phyloP scores from a whole-genome alignment of 2,329 filamentous ascomycete species.

The Aureobasidium sp. region DNA sequence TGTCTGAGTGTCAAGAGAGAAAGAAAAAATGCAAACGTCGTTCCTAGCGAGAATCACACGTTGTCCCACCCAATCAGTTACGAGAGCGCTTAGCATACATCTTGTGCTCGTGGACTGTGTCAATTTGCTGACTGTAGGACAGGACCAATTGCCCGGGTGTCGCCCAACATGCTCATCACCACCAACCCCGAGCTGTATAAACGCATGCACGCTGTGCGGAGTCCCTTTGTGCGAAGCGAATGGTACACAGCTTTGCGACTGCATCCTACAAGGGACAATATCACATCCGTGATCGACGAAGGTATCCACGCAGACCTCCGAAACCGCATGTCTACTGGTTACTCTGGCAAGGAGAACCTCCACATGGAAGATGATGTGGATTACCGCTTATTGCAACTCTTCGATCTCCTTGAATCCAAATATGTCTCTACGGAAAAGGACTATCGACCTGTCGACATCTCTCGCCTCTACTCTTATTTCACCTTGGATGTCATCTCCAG shows the following conservation, averaged over 20 bases:
- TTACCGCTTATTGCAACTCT: slow-evolving; percentile 36
- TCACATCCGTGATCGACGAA: slow-evolving; percentile 43
- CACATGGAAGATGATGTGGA: slow-evolving; percentile 43
- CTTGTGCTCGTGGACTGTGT: background rate
- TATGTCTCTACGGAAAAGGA: slow-evolving; percentile 37
- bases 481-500: slow-evolving; percentile 47
- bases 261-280: slow-evolving; percentile 44
- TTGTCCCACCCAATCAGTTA: slow-evolving; percentile 14
- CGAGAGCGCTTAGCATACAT: background rate
- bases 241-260: slow-evolving; percentile 43
- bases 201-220: slow-evolving; percentile 43
- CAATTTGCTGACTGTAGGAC: slow-evolving; percentile 23
- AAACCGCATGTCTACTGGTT: slow-evolving; percentile 41
- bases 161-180: slow-evolving; percentile 41
- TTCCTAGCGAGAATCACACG: background rate
- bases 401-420: slow-evolving; percentile 36
- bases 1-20: no score
- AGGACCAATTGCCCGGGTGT: slow-evolving; percentile 44
- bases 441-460: slow-evolving; percentile 40
- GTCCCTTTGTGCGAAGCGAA: slow-evolving; percentile 37
- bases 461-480: slow-evolving; percentile 42
- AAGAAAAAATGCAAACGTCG: background rate
- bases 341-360: slow-evolving; percentile 44
- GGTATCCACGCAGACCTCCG: slow-evolving; percentile 41
- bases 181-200: slow-evolving; percentile 40